Evolutionary conservation across 1,139 yeast species (phyloP), one percentile per base, ranked within the genome.

Genomic region (Suzukiozyma palmioleophila): DNA sequence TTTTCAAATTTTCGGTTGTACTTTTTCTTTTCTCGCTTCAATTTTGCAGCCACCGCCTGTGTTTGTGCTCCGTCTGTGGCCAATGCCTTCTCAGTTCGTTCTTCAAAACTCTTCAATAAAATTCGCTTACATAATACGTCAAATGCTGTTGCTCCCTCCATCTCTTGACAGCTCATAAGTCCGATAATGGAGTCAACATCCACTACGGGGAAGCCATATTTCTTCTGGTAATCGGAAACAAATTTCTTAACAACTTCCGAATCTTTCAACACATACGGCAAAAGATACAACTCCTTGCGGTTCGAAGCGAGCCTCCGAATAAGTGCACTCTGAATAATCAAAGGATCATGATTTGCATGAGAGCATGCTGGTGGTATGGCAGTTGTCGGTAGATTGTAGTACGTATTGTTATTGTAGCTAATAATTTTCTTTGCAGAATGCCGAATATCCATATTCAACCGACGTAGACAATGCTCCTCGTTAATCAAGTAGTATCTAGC

Each of bases 401-500:
- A 24, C 9, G 14, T 26, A 25, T 14, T 6, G 2, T 8, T 16
- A 21, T 8, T 11, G 21, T 14, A 12, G 15, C 22, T 13, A 11
- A 33, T 16, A 10, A 25, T 12, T 12, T 9, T 26, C n/a, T 13
- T 25, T 6, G 26, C 11, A 9, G 27, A 15, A 33, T 16, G 16
- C 14, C 36, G 6, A 7, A 33, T 26, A 26, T 33, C 36, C 22
- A 21, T 12, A 16, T 26, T 25, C 10, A 33, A 10, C 12, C 36
- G 36, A 26, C 26, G 36, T 6, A 33, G 11, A 13, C 36, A 33
- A 15, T 33, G 36, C 13, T 11, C 26, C 14, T 33, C 30, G 13
- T 33, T 33, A 10, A 33, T 25, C 13, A 33, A 13, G 14, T 33
- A 33, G 22, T 33, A 33, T 14, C 36, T 26, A 7, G 36, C 36